Evolutionary conservation across 192 early-diverging fungal species (phyloP).

Genomic region (Backusella luteola): DNA sequence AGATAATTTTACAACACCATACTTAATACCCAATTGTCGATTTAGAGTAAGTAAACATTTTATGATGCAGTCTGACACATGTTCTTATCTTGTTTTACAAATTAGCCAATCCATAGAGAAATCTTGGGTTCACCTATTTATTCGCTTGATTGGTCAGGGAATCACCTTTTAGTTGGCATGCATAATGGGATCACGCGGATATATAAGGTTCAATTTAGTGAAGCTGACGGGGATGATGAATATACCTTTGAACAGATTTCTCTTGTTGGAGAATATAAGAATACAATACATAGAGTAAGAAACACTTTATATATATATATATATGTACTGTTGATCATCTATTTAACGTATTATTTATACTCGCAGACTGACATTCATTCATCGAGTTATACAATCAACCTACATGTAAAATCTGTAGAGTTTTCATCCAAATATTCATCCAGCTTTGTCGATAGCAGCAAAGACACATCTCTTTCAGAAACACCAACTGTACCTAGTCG

Average conservation of each 20-base stretch:
- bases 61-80: neutral
- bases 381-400: neutral
- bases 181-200: slow-evolving; percentile 4
- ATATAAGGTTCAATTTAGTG: neutral
- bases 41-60: slow-evolving; percentile 13
- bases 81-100: neutral
- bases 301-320: neutral
- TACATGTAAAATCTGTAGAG: slow-evolving; percentile 10
- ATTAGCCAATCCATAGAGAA: slow-evolving; percentile 10
- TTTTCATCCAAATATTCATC: slow-evolving; percentile 12
- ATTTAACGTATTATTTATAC: neutral
- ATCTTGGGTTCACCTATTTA: slow-evolving; percentile 12
- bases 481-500: neutral
- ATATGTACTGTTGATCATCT: neutral
- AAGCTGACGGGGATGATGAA: neutral
- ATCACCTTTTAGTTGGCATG: slow-evolving; percentile 14
- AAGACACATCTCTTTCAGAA: neutral
- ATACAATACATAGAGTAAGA: neutral
- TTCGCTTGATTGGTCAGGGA: slow-evolving; percentile 14
- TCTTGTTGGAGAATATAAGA: neutral
- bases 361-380: neutral
- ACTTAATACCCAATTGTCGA: neutral
- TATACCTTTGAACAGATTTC: neutral
- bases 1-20: neutral
- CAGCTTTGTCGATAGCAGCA: neutral